Percentiles rank a stretch among this genome's conserved stretches.
These are phyloP conservation scores for Pseudophaeomoniella oleicola DNA, from an alignment of 2,329 filamentous ascomycete species.

Conservation along the genomic window DNA sequence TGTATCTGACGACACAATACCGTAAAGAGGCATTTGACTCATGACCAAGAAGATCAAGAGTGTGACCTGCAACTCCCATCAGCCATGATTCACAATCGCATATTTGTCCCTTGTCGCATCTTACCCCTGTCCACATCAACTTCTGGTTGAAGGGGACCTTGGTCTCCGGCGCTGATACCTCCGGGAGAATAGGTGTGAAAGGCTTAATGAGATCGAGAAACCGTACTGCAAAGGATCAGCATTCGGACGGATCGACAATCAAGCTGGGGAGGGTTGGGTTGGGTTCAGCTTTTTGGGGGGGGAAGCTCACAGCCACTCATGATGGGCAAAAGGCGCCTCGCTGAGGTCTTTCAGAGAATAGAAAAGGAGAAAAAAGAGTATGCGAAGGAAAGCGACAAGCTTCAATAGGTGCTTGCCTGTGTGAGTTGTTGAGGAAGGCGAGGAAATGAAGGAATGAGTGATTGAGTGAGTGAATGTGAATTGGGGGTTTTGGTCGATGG, in stretches of 20 bases:
- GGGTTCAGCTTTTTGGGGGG: conserved; percentile 2
- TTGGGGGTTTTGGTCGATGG: too few relatives aligned
- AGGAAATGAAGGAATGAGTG: neutral
- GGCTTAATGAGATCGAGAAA: conserved; percentile 99
- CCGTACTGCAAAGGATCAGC: conserved; percentile 54
- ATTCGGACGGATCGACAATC: too few relatives aligned
- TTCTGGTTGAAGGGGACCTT: conserved; percentile 99
- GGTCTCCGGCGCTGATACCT: conserved; percentile 96
- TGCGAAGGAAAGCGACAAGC: neutral
- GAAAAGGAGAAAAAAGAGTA: neutral
- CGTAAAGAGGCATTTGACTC: conserved; percentile 99
- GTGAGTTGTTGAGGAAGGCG: too few relatives aligned
- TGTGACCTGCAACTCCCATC: conserved; percentile 44
- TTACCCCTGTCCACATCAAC: conserved; percentile 77
- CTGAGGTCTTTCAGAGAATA: neutral
- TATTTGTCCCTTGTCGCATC: conserved; percentile 11
- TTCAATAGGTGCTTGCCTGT: too few relatives aligned
- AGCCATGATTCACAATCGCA: conserved; percentile 9
- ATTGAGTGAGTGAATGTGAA: neutral
- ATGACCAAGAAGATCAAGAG: conserved; percentile 98
- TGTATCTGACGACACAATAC: conserved; percentile 96
- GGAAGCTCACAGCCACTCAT: conserved; percentile 6
- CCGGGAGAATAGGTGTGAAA: conserved; percentile 97
- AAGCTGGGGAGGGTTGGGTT: conserved; percentile 12
- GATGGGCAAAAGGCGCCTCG: conserved; percentile 2